Base-by-base conservation (phyloP, 352 stramenopile genomes). In the Phytophthora pisi region DNA sequence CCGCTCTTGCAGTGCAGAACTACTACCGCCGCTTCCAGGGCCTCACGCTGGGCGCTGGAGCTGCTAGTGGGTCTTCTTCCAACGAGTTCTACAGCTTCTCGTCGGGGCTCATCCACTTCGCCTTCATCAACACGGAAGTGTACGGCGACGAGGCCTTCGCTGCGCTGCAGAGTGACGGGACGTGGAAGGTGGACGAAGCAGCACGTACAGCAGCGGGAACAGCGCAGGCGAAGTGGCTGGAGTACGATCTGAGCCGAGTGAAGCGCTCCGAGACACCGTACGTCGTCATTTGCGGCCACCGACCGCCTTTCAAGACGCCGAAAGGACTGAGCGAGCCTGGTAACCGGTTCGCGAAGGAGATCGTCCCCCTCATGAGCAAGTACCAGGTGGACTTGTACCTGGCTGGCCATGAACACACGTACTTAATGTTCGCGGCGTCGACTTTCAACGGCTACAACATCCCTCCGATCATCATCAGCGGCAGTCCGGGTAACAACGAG, bases 81-180 rank as follows among this genome's bases (percentile, higher is more conserved):
- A 90, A 87, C 56, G 79, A 91, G 34, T 94, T 92, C 47, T 94
- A 86, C 70, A 91, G 82, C 64, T 94, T 91, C 24, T 74, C 74
- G n/a, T 77, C 81, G 1, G 82, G 83, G 0, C 64, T 79, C 13
- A 66, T 92, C 11, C 86, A 94, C 51, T 94, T 94, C 55, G 83
- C 82, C 9, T 81, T 94, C 51, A 80, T 94, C 68, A 89, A 92
- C 70, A 91, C 86, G 1, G 86, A 94, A 61, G 62, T 92, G 4
- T 93, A 93, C 59, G 83, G 86, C 4, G 75, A 91, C 49, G 83
- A 92, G 36, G 70, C 82, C 2, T 93, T 76, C 49, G 68, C 79
- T 24, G 58, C 72, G 2, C 68, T 77, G 18, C 76, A 86, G 31
- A 54, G 47, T 7, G 81, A 91, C 54, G 78, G 83, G 20, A 84